These are phyloP conservation scores for Hygrophila difformis DNA, from an alignment of 257 asterid species.

Conservation along the genomic window DNA sequence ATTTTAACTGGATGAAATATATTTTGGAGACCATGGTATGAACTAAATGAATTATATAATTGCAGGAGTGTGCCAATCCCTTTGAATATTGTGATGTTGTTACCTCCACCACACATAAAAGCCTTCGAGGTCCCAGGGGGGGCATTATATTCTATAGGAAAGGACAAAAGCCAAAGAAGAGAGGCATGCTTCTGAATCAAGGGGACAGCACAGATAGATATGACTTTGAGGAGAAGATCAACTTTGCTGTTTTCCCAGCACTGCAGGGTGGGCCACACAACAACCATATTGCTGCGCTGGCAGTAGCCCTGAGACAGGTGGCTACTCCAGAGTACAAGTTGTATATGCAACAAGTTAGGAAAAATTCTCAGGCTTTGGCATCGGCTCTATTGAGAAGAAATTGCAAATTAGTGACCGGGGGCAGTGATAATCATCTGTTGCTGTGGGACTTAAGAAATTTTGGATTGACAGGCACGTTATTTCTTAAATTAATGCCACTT, in stretches of 20 bases:
- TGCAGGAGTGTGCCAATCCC: constrained; percentile 79
- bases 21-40: too few relatives aligned
- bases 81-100: constrained; percentile 76
- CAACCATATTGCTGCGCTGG: constrained; percentile 84
- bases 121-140: constrained; percentile 93
- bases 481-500: constrained; percentile 1
- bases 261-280: constrained; percentile 94
- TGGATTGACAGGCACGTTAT: constrained; percentile 61
- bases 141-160: constrained; percentile 82
- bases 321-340: constrained; percentile 66
- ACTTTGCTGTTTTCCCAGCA: constrained; percentile 84
- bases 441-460: constrained; percentile 83
- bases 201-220: constrained; percentile 65
- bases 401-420: constrained; percentile 75
- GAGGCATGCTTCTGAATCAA: constrained; percentile 64
- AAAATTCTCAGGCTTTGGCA: constrained; percentile 72
- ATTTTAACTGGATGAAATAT: too few relatives aligned
- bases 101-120: constrained; percentile 86
- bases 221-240: constrained; percentile 85
- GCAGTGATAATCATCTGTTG: constrained; percentile 75
- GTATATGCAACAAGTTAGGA: constrained; percentile 82
- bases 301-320: constrained; percentile 81
- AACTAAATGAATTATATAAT: too few relatives aligned
- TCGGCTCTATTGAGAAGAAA: constrained; percentile 55
- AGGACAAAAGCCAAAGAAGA: constrained; percentile 71